A percentile compares a stretch with the other conserved stretches of the same genome.
These are phyloP conservation scores for Curvularia lunata DNA, from an alignment of 2,329 filamentous ascomycete species.

Conservation along the genomic window DNA sequence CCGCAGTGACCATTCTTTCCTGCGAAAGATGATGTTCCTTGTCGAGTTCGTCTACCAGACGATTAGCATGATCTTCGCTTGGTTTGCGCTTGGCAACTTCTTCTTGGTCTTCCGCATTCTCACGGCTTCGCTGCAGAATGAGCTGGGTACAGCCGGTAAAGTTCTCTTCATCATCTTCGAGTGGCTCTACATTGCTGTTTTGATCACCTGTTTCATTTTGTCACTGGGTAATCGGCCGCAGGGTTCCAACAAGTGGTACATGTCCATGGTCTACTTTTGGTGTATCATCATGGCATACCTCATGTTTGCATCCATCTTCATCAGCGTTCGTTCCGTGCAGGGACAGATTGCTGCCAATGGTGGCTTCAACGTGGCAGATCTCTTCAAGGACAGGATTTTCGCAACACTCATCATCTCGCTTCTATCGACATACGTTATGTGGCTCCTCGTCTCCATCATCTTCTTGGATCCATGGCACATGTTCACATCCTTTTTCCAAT, in stretches of 20 bases:
- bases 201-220: conserved; percentile 94
- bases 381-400: conserved; percentile 89
- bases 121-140: conserved; percentile 79
- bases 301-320: conserved; percentile 92
- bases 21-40: conserved; percentile 88
- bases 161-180: conserved; percentile 90
- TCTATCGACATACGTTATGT: conserved; percentile 89
- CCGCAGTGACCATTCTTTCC: conserved; percentile 84
- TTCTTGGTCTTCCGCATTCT: conserved; percentile 98
- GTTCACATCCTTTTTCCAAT: conserved; percentile 92
- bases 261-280: conserved; percentile 99
- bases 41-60: conserved; percentile 95
- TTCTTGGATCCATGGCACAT: conserved; percentile 99
- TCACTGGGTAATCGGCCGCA: conserved; percentile 93
- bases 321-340: conserved; percentile 86
- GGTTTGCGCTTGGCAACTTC: conserved; percentile 98
- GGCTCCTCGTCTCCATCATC: conserved; percentile 86
- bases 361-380: conserved; percentile 71
- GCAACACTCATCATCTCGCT: conserved; percentile 93
- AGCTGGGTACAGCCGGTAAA: conserved; percentile 78
- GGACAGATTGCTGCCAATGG: conserved; percentile 65
- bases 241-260: conserved; percentile 91
- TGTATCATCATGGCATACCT: conserved; percentile 90
- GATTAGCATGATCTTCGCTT: conserved; percentile 96
- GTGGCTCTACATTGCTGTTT: conserved; percentile 90